phyloP scores from a whole-genome alignment of 352 stramenopile species.

The Peronospora farinosa region DNA sequence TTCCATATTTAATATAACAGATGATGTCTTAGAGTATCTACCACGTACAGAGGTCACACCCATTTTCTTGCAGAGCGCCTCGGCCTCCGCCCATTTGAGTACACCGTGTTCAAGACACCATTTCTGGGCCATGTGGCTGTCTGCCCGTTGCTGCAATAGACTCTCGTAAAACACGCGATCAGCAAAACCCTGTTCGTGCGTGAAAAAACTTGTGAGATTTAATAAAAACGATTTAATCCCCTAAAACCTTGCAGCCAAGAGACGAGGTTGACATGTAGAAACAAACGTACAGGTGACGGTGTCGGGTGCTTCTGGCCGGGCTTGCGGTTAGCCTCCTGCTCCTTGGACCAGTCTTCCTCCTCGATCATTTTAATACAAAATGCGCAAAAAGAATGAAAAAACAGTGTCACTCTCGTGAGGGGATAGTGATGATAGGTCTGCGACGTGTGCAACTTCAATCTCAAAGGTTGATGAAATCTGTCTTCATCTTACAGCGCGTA shows the following conservation, averaged over 20 bases:
- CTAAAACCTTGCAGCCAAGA: neutral
- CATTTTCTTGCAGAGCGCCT: constrained; percentile 70
- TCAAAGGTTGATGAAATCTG: too few relatives aligned
- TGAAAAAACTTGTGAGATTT: neutral
- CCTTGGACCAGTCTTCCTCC: constrained; percentile 86
- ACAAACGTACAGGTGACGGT: constrained; percentile 57
- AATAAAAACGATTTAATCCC: neutral
- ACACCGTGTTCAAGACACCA: constrained; percentile 89
- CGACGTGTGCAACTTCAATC: neutral
- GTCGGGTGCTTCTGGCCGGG: constrained; percentile 85
- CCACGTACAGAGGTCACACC: constrained; percentile 51
- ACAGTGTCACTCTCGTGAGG: neutral
- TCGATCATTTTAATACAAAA: constrained; percentile 44
- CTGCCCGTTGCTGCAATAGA: constrained; percentile 73
- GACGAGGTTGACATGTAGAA: neutral
- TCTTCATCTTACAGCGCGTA: too few relatives aligned
- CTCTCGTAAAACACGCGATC: constrained; percentile 90
- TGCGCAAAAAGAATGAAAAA: neutral
- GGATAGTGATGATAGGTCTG: neutral
- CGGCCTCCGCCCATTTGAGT: constrained; percentile 80
- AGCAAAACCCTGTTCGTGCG: constrained; percentile 55
- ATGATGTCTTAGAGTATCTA: constrained; percentile 6
- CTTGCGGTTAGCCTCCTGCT: constrained; percentile 85
- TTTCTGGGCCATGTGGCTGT: constrained; percentile 84
- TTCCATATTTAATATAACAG: constrained; percentile 5